Evolutionary conservation across 192 early-diverging fungal species (phyloP).

Genomic region (Coemansia sp.): DNA sequence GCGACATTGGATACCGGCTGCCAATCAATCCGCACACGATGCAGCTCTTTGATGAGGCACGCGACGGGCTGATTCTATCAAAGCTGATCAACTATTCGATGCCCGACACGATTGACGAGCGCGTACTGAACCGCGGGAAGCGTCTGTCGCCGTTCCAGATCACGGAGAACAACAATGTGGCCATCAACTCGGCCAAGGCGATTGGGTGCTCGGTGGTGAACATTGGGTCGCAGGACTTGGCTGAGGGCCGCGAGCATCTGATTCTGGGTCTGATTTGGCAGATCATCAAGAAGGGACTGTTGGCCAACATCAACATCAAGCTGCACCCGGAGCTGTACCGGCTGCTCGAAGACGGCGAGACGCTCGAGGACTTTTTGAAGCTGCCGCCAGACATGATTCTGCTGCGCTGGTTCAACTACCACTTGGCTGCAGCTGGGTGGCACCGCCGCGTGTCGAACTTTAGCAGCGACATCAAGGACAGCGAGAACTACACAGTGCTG

Average conservation of each 20-base stretch:
- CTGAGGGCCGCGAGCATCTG: slow-evolving; percentile 95
- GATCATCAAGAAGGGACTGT: slow-evolving; percentile 97
- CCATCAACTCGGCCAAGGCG: slow-evolving; percentile 98
- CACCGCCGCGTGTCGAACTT: slow-evolving; percentile 86
- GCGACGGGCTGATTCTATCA: slow-evolving; percentile 89
- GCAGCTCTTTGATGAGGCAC: slow-evolving; percentile 95
- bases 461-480: slow-evolving; percentile 88
- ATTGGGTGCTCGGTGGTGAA: slow-evolving; percentile 98
- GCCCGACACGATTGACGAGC: slow-evolving; percentile 97
- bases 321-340: slow-evolving; percentile 97
- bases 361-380: slow-evolving; percentile 89
- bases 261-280: slow-evolving; percentile 98
- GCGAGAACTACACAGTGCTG: slow-evolving; percentile 92
- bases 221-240: slow-evolving; percentile 95
- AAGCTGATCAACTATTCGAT: slow-evolving; percentile 99
- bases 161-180: slow-evolving; percentile 99
- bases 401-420: slow-evolving; percentile 99
- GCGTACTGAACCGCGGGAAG: slow-evolving; percentile 88
- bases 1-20: slow-evolving; percentile 78
- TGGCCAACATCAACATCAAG: slow-evolving; percentile 97
- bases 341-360: slow-evolving; percentile 89
- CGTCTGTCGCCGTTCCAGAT: slow-evolving; percentile 94
- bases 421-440: slow-evolving; percentile 92
- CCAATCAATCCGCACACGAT: slow-evolving; percentile 92
- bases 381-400: slow-evolving; percentile 96